Evolutionary conservation across 345 rosid genomes (phyloP), one percentile per base, ranked within the genome.

Genomic region (Toxicodendron radicans): DNA sequence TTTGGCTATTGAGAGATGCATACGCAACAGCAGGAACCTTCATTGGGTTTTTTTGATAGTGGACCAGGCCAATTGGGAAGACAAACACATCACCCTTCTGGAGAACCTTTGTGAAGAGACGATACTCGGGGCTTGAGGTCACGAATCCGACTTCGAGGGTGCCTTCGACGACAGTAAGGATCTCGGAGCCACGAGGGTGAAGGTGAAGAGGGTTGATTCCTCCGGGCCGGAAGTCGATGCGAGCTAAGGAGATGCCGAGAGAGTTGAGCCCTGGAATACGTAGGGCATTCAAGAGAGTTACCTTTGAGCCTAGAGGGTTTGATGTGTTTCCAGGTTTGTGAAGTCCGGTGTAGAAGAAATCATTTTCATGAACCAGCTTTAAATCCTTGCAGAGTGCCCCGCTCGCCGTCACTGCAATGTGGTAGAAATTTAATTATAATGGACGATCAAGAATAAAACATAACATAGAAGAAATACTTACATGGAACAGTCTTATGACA

Each of bases 241-340:
- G 68, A 2, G n/a, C 69, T 2, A 73, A 3, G 8, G 75, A 63
- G 4, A 73, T 17, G 12, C 75, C 75, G 14, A 62, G 75, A 33
- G 69, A 62, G 69, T 73, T 62, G n/a, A 73, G 75, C 45, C 75
- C 75, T 20, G 60, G 33, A 30, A 73, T 13, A 14, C 35, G 49
- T 18, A 8, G 51, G 1, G 17, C 60, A 63, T 60, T 33, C 21
- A 53, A 60, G 0, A 11, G 10, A 10, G 75, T 62, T 0, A 14
- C 17, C 16, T 12, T n/a, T 0, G 51, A 73, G 0, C 69, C 75
- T 12, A 33, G 5, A 9, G 68, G 14, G 48, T 63, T 73, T 20
- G 75, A 73, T 62, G 35, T 52, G 75, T 63, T 63, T 23, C 61
- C 68, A 0, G 6, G 9, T 20, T 11, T 12, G 17, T 62, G 3